phyloP scores from a whole-genome alignment of 2,329 filamentous ascomycete species.

The Fusarium mangiferae region DNA sequence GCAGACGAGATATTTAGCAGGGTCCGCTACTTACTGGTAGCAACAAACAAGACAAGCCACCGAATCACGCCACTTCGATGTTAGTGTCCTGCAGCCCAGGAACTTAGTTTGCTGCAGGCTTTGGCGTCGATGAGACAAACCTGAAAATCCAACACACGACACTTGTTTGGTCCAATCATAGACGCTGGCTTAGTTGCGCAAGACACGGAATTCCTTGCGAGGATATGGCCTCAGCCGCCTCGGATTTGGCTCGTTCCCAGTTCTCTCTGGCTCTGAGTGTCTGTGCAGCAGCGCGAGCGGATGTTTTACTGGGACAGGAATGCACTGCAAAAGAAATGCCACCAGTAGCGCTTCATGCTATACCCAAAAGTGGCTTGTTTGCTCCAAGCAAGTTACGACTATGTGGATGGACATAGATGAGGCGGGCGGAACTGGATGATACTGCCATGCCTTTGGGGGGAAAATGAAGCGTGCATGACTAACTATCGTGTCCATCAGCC shows the following conservation, averaged over 20 bases:
- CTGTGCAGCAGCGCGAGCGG: background rate
- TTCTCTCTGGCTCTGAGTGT: background rate
- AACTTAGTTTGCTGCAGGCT: background rate
- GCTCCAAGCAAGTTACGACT: background rate
- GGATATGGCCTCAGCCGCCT: background rate
- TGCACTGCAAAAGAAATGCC: background rate
- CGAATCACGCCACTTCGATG: background rate
- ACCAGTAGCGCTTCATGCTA: background rate
- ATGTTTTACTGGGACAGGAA: background rate
- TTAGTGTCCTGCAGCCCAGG: background rate
- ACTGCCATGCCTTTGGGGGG: background rate
- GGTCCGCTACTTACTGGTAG: background rate
- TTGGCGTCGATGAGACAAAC: background rate
- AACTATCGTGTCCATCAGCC: background rate
- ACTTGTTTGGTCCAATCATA: background rate
- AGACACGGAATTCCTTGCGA: background rate
- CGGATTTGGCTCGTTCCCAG: background rate
- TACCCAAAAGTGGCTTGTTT: background rate
- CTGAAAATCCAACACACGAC: background rate
- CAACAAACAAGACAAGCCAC: background rate
- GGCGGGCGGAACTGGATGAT: background rate
- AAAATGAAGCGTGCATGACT: background rate
- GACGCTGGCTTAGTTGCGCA: background rate
- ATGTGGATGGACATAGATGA: background rate
- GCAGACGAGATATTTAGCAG: background rate